Evolutionary conservation across 768 basidiomycete species (phyloP).

Genomic region (Kwoniella bestiolae): DNA sequence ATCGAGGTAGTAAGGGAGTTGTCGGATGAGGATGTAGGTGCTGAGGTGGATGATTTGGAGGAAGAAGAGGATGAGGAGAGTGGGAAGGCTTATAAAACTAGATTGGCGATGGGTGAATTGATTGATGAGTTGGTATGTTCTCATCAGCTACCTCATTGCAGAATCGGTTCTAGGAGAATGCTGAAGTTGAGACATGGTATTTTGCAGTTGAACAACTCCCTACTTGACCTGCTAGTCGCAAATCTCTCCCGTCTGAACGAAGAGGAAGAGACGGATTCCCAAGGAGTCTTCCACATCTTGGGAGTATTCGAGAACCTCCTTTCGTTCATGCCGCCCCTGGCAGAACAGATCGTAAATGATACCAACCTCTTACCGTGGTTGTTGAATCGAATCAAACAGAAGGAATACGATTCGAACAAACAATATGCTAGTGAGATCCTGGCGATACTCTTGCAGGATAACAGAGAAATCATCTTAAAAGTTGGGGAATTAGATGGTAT

Average conservation of each 20-base stretch:
- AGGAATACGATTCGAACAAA: constrained; percentile 83
- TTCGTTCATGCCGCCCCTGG: constrained; percentile 78
- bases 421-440: constrained; percentile 91
- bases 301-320: constrained; percentile 92
- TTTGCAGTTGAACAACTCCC: constrained; percentile 74
- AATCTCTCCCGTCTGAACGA: constrained; percentile 89
- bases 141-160: not conserved
- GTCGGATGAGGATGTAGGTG: constrained; percentile 93
- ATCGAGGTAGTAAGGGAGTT: constrained; percentile 90
- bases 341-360: constrained; percentile 70
- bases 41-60: constrained; percentile 69
- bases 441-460: constrained; percentile 84
- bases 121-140: constrained; percentile 73
- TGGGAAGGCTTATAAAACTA: constrained; percentile 65
- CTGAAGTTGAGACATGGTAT: not conserved
- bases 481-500: constrained; percentile 77
- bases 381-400: constrained; percentile 71
- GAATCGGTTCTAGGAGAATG: not conserved
- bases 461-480: constrained; percentile 69
- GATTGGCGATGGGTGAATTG: constrained; percentile 68
- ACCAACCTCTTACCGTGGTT: constrained; percentile 81
- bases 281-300: constrained; percentile 92
- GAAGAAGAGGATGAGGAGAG: constrained; percentile 63
- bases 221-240: constrained; percentile 85
- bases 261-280: constrained; percentile 82